A percentile compares a stretch with the other conserved stretches of the same genome.
phyloP scores from a whole-genome alignment of 257 asterid genomes.

The Petrea volubilis region DNA sequence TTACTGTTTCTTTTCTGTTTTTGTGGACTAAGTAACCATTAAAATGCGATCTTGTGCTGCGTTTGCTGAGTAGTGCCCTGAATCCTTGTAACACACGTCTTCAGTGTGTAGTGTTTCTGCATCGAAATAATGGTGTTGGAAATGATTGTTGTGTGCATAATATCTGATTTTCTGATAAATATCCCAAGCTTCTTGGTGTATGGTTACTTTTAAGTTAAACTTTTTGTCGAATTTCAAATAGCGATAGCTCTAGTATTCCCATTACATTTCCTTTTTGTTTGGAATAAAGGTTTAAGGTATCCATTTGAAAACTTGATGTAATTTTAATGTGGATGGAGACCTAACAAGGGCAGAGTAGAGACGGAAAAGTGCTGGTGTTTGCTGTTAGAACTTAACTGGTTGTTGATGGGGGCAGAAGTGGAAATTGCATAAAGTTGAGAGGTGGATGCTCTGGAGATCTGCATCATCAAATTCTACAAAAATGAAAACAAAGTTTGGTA shows the following conservation, averaged over 20 bases:
- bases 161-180: background rate
- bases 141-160: background rate
- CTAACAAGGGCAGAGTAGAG: background rate
- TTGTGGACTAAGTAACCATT: background rate
- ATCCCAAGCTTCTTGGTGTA: no score
- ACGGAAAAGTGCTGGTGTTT: background rate
- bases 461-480: no score
- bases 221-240: background rate
- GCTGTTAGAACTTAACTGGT: no score
- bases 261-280: no score
- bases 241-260: no score
- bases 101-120: background rate
- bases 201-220: no score
- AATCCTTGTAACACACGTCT: no score
- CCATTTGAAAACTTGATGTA: background rate
- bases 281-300: background rate
- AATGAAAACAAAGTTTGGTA: no score
- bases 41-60: background rate
- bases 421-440: no score
- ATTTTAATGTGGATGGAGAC: background rate
- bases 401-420: no score
- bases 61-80: background rate
- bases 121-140: background rate
- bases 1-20: background rate
- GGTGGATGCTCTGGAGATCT: no score